phyloP scores from a whole-genome alignment of 2,329 filamentous ascomycete species.

The Alternaria gaisen region DNA sequence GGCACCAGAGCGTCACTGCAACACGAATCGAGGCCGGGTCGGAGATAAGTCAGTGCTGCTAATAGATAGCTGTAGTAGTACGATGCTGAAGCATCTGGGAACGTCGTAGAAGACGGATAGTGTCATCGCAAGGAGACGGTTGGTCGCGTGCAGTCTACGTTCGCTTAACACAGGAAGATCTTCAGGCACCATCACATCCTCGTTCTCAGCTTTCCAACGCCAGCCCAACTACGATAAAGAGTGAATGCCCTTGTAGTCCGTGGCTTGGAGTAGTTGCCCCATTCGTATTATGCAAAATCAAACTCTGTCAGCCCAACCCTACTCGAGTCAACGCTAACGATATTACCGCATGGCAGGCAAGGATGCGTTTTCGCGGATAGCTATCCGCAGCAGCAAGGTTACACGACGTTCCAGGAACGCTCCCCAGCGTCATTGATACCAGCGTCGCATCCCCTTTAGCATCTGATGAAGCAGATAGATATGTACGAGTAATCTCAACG shows the following conservation, averaged over 20 bases:
- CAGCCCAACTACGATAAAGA: not conserved
- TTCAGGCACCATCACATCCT: slow-evolving; percentile 21
- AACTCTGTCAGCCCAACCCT: slow-evolving; percentile 8
- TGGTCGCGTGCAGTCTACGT: slow-evolving; percentile 21
- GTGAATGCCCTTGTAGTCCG: not conserved
- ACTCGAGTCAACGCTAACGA: slow-evolving; percentile 9
- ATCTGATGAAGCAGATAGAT: not conserved
- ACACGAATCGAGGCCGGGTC: slow-evolving; percentile 25
- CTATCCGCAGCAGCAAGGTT: slow-evolving; percentile 11
- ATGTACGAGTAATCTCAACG: not conserved
- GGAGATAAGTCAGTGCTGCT: slow-evolving; percentile 18
- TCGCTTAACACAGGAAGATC: slow-evolving; percentile 25
- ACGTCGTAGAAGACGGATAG: slow-evolving; percentile 14
- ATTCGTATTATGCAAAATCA: not conserved
- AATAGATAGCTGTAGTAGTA: slow-evolving; percentile 17
- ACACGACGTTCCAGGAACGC: slow-evolving; percentile 5
- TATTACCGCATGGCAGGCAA: slow-evolving; percentile 3
- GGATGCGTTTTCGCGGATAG: slow-evolving; percentile 6
- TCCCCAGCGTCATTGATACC: not conserved
- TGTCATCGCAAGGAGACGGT: slow-evolving; percentile 16
- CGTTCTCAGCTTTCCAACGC: slow-evolving; percentile 5
- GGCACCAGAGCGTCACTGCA: slow-evolving; percentile 19
- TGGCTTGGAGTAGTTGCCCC: not conserved
- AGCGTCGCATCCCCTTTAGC: not conserved
- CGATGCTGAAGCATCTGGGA: slow-evolving; percentile 19